A percentile compares a stretch with the other conserved stretches of the same genome.
These are phyloP conservation scores for Metarhizium anisopliae DNA, from an alignment of 2,329 filamentous ascomycete genomes.

Conservation along the genomic window DNA sequence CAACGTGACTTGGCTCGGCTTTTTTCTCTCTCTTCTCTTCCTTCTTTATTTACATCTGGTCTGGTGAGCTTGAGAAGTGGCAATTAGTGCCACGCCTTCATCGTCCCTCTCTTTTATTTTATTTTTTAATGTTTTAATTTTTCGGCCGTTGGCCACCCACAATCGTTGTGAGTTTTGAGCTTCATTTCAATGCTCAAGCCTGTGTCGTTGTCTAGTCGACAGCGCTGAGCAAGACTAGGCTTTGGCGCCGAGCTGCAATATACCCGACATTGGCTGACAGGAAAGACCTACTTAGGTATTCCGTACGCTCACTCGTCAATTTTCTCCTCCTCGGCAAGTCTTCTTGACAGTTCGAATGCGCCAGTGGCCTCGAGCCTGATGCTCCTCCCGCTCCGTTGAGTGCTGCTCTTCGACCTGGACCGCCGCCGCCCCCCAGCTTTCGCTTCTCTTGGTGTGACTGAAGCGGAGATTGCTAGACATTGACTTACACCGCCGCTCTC, in stretches of 20 bases:
- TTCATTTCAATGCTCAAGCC: neutral
- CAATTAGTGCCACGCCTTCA: neutral
- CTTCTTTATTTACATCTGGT: neutral
- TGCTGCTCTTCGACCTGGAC: neutral
- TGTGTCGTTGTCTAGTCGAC: constrained; percentile 1
- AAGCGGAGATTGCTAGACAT: constrained; percentile 3
- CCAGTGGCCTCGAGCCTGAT: neutral
- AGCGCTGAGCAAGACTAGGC: neutral
- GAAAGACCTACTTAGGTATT: neutral
- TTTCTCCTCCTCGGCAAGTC: no score
- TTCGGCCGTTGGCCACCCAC: neutral
- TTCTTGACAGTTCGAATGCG: no score
- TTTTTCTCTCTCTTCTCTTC: neutral
- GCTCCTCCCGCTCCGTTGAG: neutral
- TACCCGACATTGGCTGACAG: neutral
- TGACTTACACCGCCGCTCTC: constrained; percentile 7
- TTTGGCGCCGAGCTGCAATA: neutral
- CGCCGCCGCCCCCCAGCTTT: neutral
- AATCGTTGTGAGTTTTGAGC: neutral
- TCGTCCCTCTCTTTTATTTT: neutral
- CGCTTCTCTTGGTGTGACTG: neutral
- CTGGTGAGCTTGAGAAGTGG: neutral
- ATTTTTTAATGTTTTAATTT: neutral
- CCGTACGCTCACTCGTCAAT: neutral
- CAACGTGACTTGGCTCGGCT: neutral